phyloP scores from a whole-genome alignment of 2,329 filamentous ascomycete genomes.

The Lachnellula willkommii region DNA sequence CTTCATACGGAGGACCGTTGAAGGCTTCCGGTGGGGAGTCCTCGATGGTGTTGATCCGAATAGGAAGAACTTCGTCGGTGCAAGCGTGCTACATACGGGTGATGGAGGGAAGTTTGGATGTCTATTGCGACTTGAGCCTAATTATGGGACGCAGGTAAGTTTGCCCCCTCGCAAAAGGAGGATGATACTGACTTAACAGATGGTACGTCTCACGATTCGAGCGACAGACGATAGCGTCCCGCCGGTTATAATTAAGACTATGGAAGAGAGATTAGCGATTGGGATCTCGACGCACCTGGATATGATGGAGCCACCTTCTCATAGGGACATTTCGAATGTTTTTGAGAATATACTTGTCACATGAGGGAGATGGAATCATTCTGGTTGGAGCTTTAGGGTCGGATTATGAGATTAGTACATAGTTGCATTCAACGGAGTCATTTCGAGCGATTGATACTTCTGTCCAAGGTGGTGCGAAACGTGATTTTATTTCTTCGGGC shows the following conservation, averaged over 20 bases:
- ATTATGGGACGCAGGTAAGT: slow-evolving; percentile 82
- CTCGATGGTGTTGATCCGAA: slow-evolving; percentile 86
- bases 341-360: slow-evolving; percentile 31
- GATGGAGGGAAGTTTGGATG: slow-evolving; percentile 90
- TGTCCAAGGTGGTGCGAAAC: not conserved
- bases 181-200: slow-evolving; percentile 48
- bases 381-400: not conserved
- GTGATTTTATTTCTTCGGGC: not conserved
- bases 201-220: slow-evolving; percentile 89
- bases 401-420: slow-evolving; percentile 4
- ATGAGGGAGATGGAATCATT: slow-evolving; percentile 8
- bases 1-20: slow-evolving; percentile 67
- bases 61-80: slow-evolving; percentile 86
- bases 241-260: slow-evolving; percentile 70
- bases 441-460: not conserved
- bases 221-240: slow-evolving; percentile 91
- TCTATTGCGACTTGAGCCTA: slow-evolving; percentile 87
- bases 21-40: slow-evolving; percentile 86
- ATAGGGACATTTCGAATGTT: slow-evolving; percentile 29
- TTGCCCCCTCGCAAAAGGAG: not conserved
- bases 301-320: slow-evolving; percentile 19
- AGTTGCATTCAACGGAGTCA: slow-evolving; percentile 13
- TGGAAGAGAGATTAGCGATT: slow-evolving; percentile 73
- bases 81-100: slow-evolving; percentile 76
- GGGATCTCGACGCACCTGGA: slow-evolving; percentile 35